phyloP scores from a whole-genome alignment of 2,329 filamentous ascomycete species.

The Bipolaris zeicola region DNA sequence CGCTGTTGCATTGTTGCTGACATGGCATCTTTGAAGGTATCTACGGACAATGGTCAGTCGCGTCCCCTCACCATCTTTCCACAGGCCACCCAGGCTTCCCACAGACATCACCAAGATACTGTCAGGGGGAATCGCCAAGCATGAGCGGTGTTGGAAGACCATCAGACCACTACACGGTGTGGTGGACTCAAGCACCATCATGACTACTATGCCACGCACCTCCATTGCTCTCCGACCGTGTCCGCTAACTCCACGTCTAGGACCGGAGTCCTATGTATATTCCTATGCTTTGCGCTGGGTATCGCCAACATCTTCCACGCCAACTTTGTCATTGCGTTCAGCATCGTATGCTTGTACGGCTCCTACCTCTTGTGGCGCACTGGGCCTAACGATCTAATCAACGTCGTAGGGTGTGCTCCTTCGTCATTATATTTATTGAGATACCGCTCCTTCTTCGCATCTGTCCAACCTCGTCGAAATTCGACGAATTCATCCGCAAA shows the following conservation, averaged over 20 bases:
- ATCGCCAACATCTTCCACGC: conserved; percentile 72
- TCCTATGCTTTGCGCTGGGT: conserved; percentile 70
- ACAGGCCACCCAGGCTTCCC: neutral
- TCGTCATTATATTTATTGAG: conserved; percentile 63
- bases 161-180: neutral
- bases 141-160: neutral
- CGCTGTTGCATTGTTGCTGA: conserved; percentile 37
- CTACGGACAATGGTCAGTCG: conserved; percentile 70
- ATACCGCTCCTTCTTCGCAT: conserved; percentile 95
- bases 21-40: conserved; percentile 58
- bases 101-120: neutral
- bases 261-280: conserved; percentile 65
- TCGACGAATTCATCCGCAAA: conserved; percentile 86
- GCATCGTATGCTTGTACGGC: conserved; percentile 58
- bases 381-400: conserved; percentile 8
- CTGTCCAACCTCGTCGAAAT: conserved; percentile 89
- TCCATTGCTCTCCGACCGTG: neutral
- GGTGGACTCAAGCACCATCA: neutral
- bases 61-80: neutral
- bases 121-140: neutral
- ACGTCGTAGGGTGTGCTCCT: conserved; percentile 51
- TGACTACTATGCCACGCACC: neutral
- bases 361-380: neutral
- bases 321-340: conserved; percentile 62
- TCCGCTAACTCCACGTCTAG: conserved; percentile 40